Percentiles rank a stretch among this genome's conserved stretches.
Evolutionary conservation across 805 yeast genomes (phyloP).

Genomic region (Ogataea chonburiensis): DNA sequence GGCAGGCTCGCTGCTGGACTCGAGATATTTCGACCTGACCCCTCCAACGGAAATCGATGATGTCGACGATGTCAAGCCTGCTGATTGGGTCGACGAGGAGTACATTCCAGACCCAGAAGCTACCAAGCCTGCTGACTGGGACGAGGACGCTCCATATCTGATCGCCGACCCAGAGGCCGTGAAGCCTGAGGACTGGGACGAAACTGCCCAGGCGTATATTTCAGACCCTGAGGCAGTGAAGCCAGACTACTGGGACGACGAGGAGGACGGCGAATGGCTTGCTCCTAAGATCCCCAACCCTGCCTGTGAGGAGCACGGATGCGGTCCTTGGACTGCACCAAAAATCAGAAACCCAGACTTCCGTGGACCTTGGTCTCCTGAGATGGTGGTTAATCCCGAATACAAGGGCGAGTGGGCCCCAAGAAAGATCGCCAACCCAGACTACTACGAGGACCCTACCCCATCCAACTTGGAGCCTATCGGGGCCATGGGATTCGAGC

Average conservation of each 20-base stretch:
- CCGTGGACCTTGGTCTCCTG: slow-evolving; percentile 78
- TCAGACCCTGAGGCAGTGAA: slow-evolving; percentile 63
- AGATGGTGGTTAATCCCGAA: slow-evolving; percentile 66
- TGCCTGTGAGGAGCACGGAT: slow-evolving; percentile 64
- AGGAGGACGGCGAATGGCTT: slow-evolving; percentile 83
- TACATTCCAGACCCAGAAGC: slow-evolving; percentile 67
- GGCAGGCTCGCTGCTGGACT: slow-evolving; percentile 65
- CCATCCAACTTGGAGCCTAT: slow-evolving; percentile 66
- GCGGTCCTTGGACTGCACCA: slow-evolving; percentile 81
- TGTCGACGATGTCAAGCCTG: slow-evolving; percentile 61
- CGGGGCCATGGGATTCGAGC: slow-evolving; percentile 83
- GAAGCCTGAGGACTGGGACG: slow-evolving; percentile 83
- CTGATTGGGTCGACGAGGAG: slow-evolving; percentile 75
- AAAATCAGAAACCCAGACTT: slow-evolving; percentile 63
- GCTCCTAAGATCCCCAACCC: slow-evolving; percentile 76
- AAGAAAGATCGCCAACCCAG: slow-evolving; percentile 63
- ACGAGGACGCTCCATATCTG: slow-evolving; percentile 60
- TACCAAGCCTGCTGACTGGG: slow-evolving; percentile 82
- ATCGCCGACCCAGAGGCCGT: slow-evolving; percentile 66
- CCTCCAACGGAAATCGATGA: slow-evolving; percentile 68
- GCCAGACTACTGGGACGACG: slow-evolving; percentile 87
- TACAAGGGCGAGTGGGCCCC: slow-evolving; percentile 82
- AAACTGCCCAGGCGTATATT: slow-evolving; percentile 53
- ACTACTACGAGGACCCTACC: slow-evolving; percentile 53
- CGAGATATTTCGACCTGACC: slow-evolving; percentile 52